A percentile compares a stretch with the other conserved stretches of the same genome.
Evolutionary conservation across 306 rosid genomes (phyloP).

Genomic region (Vigna nakashimae): DNA sequence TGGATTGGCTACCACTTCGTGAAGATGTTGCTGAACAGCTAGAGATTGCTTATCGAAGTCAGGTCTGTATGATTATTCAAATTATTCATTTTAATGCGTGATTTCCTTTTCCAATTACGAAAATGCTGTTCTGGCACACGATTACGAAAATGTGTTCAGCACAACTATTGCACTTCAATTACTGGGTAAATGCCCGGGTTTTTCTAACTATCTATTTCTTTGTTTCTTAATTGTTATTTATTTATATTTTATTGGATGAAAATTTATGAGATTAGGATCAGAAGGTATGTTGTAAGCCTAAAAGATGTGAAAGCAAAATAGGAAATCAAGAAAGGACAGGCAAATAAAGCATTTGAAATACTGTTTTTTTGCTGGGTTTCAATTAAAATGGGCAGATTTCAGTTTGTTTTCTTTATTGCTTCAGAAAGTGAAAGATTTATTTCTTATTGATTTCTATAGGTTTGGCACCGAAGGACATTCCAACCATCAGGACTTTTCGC

Average conservation of each 20-base stretch:
- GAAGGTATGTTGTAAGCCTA: neutral
- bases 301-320: neutral
- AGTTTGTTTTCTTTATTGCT: slow-evolving; percentile 8
- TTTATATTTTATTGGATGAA: neutral
- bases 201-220: neutral
- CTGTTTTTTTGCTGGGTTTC: neutral
- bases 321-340: neutral
- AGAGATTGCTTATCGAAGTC: slow-evolving; percentile 80
- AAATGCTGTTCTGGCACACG: slow-evolving; percentile 23
- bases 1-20: slow-evolving; percentile 96
- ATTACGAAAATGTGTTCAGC: slow-evolving; percentile 12
- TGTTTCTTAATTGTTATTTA: neutral
- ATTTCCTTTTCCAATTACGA: slow-evolving; percentile 9
- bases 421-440: neutral
- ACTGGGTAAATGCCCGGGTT: neutral
- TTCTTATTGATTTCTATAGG: slow-evolving; percentile 57
- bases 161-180: slow-evolving; percentile 20
- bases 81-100: neutral
- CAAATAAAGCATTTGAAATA: neutral
- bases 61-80: slow-evolving; percentile 58
- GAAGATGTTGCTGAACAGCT: slow-evolving; percentile 95
- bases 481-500: slow-evolving; percentile 99
- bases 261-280: slow-evolving; percentile 15
- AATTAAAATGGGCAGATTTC: neutral
- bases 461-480: slow-evolving; percentile 95